A percentile compares a stretch with the other conserved stretches of the same genome.
Conservation (phyloP, 1,139 yeast genomes). For the Lodderomyces orthopsilosis region DNA sequence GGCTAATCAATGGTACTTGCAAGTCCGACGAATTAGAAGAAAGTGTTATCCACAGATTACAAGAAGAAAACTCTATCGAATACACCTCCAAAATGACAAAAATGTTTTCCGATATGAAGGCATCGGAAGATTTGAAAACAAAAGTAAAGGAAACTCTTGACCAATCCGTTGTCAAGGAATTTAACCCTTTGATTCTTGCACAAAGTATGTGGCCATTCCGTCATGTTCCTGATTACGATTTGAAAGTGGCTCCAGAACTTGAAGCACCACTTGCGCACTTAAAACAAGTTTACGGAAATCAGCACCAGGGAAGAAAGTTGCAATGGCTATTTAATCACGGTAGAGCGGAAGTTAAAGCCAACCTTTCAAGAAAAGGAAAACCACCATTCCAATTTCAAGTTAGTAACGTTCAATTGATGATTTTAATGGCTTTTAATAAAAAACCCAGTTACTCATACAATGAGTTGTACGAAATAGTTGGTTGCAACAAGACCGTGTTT, state of each 20-base stretch:
- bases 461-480: constrained; percentile 66
- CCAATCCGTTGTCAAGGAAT: constrained; percentile 51
- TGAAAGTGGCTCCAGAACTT: constrained; percentile 52
- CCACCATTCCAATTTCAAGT: constrained; percentile 82
- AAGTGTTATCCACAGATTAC: constrained; percentile 77
- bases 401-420: constrained; percentile 83
- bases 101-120: constrained; percentile 93
- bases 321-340: constrained; percentile 97
- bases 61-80: constrained; percentile 87
- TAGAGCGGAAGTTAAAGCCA: constrained; percentile 90
- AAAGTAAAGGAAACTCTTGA: constrained; percentile 59
- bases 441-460: constrained; percentile 55
- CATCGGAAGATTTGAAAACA: constrained; percentile 74
- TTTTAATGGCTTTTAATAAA: constrained; percentile 76
- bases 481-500: constrained; percentile 61
- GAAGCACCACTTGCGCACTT: constrained; percentile 64
- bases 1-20: constrained; percentile 83
- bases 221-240: constrained; percentile 41
- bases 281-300: constrained; percentile 63
- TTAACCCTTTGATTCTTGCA: constrained; percentile 77
- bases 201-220: constrained; percentile 88
- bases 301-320: constrained; percentile 84
- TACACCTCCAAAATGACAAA: constrained; percentile 92
- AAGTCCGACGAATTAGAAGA: constrained; percentile 86
- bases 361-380: constrained; percentile 75